A percentile compares a stretch with the other conserved stretches of the same genome.
Conservation (phyloP, 768 basidiomycete genomes). For the Boletus barrowsii region DNA sequence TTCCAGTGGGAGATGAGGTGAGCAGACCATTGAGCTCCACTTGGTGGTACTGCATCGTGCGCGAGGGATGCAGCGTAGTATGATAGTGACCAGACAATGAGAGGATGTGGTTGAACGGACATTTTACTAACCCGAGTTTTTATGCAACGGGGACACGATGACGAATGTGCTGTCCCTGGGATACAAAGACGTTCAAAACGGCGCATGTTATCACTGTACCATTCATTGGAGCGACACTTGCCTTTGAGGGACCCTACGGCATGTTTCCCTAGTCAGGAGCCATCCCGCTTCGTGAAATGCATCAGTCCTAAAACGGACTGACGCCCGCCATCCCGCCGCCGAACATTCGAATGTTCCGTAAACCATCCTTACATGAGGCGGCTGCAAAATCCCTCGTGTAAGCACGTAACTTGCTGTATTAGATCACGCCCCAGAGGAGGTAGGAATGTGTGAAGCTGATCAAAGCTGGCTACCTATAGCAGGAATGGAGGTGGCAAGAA, state of each 20-base stretch:
- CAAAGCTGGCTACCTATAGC: not conserved
- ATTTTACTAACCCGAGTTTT: conserved; percentile 3
- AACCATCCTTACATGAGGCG: not conserved
- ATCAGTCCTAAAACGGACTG: conserved; percentile 1
- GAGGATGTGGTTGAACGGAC: not conserved
- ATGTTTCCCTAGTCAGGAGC: not conserved
- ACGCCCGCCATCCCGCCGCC: conserved; percentile 15
- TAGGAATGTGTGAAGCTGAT: not conserved
- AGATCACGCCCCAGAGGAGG: not conserved
- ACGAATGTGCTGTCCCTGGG: conserved; percentile 1
- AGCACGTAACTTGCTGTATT: conserved; percentile 22
- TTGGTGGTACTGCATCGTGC: conserved; percentile 14
- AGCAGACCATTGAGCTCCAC: conserved; percentile 20
- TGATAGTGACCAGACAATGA: not conserved
- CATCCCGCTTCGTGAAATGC: not conserved
- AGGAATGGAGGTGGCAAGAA: not conserved
- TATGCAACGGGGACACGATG: conserved; percentile 9
- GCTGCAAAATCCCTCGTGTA: not conserved
- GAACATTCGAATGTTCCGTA: not conserved
- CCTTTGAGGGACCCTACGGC: conserved; percentile 10
- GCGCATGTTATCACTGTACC: conserved; percentile 8
- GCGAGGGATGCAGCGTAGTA: conserved; percentile 2
- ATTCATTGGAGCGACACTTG: conserved; percentile 4
- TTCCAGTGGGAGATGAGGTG: conserved; percentile 8
- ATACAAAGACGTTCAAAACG: not conserved